These are phyloP conservation scores for Candida vaughaniae DNA, from an alignment of 805 yeast genomes.

Conservation along the genomic window DNA sequence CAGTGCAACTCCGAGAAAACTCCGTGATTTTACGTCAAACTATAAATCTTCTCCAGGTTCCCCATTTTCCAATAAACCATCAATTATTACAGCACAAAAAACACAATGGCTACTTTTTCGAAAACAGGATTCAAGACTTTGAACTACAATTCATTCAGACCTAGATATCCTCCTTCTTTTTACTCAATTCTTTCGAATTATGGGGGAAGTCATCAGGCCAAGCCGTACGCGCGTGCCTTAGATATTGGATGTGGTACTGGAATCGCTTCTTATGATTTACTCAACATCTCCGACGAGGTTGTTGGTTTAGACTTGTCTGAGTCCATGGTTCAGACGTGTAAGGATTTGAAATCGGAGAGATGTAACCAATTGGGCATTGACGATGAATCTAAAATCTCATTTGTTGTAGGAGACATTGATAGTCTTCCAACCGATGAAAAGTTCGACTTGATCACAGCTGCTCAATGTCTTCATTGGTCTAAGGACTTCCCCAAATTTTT, in stretches of 20 bases:
- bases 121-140: constrained; percentile 31
- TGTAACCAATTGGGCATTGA: constrained; percentile 22
- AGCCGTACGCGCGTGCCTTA: constrained; percentile 23
- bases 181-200: constrained; percentile 29
- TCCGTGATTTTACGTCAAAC: neutral
- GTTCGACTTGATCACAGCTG: constrained; percentile 40
- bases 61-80: neutral
- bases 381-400: constrained; percentile 26
- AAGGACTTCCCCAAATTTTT: constrained; percentile 30
- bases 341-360: constrained; percentile 22
- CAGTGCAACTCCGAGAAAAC: constrained; percentile 1
- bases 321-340: constrained; percentile 47
- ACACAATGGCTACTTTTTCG: constrained; percentile 32
- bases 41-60: neutral
- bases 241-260: constrained; percentile 58
- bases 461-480: constrained; percentile 45
- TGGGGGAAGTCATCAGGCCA: constrained; percentile 12
- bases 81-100: no score
- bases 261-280: constrained; percentile 46
- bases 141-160: constrained; percentile 39
- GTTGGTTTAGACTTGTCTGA: constrained; percentile 48
- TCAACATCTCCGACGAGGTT: constrained; percentile 36
- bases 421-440: constrained; percentile 10
- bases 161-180: constrained; percentile 40
- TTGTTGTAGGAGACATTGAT: constrained; percentile 34